Evolutionary conservation across 2,329 filamentous ascomycete species (phyloP).

Genomic region (Fusarium sp.): DNA sequence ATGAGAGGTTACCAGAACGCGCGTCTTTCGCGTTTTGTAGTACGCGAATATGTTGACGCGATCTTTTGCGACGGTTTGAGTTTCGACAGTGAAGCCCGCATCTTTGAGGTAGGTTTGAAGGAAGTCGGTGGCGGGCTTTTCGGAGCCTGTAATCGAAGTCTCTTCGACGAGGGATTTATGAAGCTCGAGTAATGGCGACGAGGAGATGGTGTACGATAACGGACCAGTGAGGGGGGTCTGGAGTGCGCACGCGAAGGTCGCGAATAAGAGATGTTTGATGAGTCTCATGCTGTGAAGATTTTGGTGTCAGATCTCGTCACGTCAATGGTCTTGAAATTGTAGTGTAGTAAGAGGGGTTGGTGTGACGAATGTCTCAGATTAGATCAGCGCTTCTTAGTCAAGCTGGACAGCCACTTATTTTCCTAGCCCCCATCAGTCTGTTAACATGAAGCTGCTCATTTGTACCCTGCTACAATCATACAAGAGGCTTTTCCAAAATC

Average conservation of each 20-base stretch:
- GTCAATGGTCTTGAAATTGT: neutral
- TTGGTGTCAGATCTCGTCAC: neutral
- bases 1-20: constrained; percentile 2
- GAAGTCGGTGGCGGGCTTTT: constrained; percentile 1
- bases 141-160: neutral
- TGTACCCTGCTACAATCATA: too few relatives aligned
- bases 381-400: neutral
- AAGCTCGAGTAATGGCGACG: neutral
- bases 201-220: neutral
- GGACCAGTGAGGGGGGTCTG: neutral
- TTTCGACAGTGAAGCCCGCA: neutral
- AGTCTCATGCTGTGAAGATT: neutral
- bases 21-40: neutral
- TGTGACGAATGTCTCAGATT: neutral
- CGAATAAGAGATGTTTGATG: neutral
- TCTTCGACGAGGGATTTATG: constrained; percentile 4
- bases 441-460: too few relatives aligned
- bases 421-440: too few relatives aligned
- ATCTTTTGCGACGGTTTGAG: neutral
- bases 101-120: neutral
- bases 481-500: constrained; percentile 46
- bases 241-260: neutral
- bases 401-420: neutral
- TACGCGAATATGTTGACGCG: constrained; percentile 8
- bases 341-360: neutral